phyloP scores from a whole-genome alignment of 1,139 yeast species.

The Zygotorulaspora mrakii region DNA sequence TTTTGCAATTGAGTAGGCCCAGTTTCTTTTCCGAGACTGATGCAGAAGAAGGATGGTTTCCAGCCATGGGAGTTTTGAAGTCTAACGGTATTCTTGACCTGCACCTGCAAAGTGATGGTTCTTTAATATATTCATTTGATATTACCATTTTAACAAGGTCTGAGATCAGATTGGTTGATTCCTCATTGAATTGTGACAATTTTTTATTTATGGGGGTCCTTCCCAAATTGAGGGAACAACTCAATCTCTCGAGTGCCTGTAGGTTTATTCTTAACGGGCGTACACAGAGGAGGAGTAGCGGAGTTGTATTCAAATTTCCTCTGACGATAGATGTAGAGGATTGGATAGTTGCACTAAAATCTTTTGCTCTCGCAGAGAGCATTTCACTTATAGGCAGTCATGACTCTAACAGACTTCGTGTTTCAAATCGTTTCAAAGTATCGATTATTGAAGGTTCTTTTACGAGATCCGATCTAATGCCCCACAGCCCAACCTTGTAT shows the following conservation, averaged over 20 bases:
- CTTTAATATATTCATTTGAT: slow-evolving; percentile 60
- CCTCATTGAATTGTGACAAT: slow-evolving; percentile 58
- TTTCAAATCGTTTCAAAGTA: slow-evolving; percentile 50
- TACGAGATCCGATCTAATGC: slow-evolving; percentile 14
- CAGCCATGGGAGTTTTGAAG: slow-evolving; percentile 67
- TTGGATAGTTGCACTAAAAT: slow-evolving; percentile 73
- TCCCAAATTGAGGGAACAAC: slow-evolving; percentile 45
- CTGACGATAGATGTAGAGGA: slow-evolving; percentile 72
- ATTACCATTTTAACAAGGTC: slow-evolving; percentile 54
- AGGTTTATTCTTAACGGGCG: slow-evolving; percentile 29
- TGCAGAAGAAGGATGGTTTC: slow-evolving; percentile 63
- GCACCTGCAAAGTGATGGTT: slow-evolving; percentile 62
- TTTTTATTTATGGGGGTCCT: slow-evolving; percentile 58
- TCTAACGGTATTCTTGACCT: slow-evolving; percentile 64
- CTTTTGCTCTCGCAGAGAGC: slow-evolving; percentile 61
- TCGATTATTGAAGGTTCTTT: slow-evolving; percentile 70
- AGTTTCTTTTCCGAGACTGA: slow-evolving; percentile 16
- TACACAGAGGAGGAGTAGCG: slow-evolving; percentile 13
- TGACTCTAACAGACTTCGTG: slow-evolving; percentile 39
- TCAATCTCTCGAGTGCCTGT: slow-evolving; percentile 20
- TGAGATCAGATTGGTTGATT: slow-evolving; percentile 65
- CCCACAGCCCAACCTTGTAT: slow-evolving; percentile 43
- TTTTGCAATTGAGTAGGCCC: slow-evolving; percentile 26
- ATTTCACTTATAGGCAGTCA: slow-evolving; percentile 31
- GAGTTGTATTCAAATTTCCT: slow-evolving; percentile 58